These are phyloP conservation scores for Diaporthe sp. DNA, from an alignment of 2,329 filamentous ascomycete genomes.

Conservation along the genomic window DNA sequence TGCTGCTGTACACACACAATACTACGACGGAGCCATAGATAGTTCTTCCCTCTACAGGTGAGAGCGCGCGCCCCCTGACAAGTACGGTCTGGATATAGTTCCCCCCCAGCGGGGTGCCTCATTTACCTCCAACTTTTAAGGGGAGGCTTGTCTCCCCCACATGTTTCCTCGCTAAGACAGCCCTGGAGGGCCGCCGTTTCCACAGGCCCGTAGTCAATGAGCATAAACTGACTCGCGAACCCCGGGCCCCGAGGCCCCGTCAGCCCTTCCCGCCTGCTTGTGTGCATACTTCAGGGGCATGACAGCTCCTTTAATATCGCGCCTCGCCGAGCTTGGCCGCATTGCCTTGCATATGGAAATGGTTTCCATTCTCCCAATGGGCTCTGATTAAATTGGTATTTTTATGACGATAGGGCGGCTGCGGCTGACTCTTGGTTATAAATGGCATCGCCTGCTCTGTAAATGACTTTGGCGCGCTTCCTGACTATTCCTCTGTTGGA, in stretches of 20 bases:
- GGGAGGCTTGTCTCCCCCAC: conserved; percentile 15
- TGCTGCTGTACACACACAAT: background rate
- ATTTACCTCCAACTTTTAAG: conserved; percentile 8
- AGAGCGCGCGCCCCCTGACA: conserved; percentile 23
- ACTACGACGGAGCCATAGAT: background rate
- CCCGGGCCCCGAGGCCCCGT: background rate
- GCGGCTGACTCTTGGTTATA: background rate
- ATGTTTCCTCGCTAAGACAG: conserved; percentile 3
- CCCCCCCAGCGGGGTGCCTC: background rate
- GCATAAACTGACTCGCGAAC: conserved; percentile 17
- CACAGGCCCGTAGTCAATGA: background rate
- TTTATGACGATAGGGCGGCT: background rate
- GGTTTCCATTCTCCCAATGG: background rate
- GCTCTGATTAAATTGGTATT: no score
- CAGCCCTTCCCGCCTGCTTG: background rate
- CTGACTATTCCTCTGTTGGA: background rate
- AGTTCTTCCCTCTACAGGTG: background rate
- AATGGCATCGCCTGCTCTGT: no score
- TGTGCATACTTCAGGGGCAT: background rate
- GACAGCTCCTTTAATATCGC: background rate
- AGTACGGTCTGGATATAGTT: background rate
- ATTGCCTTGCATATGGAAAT: background rate
- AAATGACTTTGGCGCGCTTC: background rate
- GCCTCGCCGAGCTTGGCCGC: conserved; percentile 3
- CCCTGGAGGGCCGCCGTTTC: background rate